Evolutionary conservation across 306 rosid species (phyloP), one percentile per base, ranked within the genome.

Genomic region (Lathyrus oleraceus): DNA sequence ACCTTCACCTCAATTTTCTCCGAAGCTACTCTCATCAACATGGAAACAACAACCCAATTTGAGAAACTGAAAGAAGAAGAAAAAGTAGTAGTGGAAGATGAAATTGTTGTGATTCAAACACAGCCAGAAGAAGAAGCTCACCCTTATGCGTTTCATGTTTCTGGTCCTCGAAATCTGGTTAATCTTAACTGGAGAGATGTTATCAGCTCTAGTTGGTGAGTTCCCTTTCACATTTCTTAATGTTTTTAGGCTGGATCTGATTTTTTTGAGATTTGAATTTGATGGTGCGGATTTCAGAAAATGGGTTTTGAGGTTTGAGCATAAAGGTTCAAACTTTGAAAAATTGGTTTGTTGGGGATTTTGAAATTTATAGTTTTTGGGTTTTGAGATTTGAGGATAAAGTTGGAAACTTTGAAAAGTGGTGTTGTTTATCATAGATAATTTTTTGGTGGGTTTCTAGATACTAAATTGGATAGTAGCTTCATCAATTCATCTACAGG

Each of bases 101-200:
- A 7, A 17, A 32, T 10, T 44, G 58, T 45, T 21, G 68, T 51
- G 9, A 53, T 69, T 17, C 59, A 20, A 53, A 11, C 23, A 52
- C 35, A 12, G 10, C 20, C 23, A 20, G 67, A 54, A 32, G 78
- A 40, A 14, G 78, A 70, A 35, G 77, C 86, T 57, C 97, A 94
- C 32, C 98, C 97, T 5, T 87, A 94, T 60, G 87, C 98, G 0
- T 94, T 94, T 75, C 94, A 90, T 58, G 94, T 88, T 11, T 94
- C 98, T 25, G 97, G 98, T 5, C 98, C 98, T 65, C 88, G 98
- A 4, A 94, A 94, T 74, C 69, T 90, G 67, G 47, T 83, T 54
- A 75, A 81, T 19, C 96, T 89, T 17, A 94, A 84, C 65, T 94
- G 98, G 98, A 89, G 88, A 85, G 98, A 94, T 19, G 88, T 90